phyloP scores from a whole-genome alignment of 768 basidiomycete species.

The Paxillus involutus region DNA sequence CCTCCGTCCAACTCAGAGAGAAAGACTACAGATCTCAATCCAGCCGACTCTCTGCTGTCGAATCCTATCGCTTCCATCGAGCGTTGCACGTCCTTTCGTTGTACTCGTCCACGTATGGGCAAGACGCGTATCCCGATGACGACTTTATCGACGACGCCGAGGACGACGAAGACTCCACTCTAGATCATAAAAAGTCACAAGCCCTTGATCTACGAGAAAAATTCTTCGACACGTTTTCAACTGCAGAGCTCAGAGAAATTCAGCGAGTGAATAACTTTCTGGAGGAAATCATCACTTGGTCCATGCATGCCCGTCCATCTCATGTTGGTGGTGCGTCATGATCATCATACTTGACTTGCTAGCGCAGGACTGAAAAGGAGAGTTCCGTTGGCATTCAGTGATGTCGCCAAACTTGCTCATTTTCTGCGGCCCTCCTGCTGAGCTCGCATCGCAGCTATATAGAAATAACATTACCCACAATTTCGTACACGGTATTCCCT shows the following conservation, averaged over 20 bases:
- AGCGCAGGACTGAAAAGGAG: too few species aligned
- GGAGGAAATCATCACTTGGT: constrained; percentile 6
- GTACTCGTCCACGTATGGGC: constrained; percentile 1
- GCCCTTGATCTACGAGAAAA: neutral
- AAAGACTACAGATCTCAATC: constrained; percentile 31
- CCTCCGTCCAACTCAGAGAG: constrained; percentile 20
- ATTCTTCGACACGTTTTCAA: constrained; percentile 5
- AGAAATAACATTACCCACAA: too few species aligned
- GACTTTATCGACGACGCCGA: constrained; percentile 6
- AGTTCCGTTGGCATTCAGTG: too few species aligned
- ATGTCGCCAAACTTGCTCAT: too few species aligned
- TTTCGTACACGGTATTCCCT: neutral
- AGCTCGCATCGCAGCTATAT: neutral
- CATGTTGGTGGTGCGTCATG: neutral
- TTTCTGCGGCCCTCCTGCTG: too few species aligned
- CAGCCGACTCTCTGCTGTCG: constrained; percentile 28
- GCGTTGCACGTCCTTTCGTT: constrained; percentile 28
- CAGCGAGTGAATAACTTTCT: constrained; percentile 11
- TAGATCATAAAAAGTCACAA: neutral
- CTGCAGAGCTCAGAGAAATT: constrained; percentile 18
- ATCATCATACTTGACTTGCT: too few species aligned
- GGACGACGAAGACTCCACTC: neutral
- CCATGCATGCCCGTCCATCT: neutral
- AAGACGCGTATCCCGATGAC: neutral
- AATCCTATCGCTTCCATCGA: constrained; percentile 28